These are phyloP conservation scores for Hordeum marinum DNA, from an alignment of 176 grass and related monocot species.

Conservation along the genomic window DNA sequence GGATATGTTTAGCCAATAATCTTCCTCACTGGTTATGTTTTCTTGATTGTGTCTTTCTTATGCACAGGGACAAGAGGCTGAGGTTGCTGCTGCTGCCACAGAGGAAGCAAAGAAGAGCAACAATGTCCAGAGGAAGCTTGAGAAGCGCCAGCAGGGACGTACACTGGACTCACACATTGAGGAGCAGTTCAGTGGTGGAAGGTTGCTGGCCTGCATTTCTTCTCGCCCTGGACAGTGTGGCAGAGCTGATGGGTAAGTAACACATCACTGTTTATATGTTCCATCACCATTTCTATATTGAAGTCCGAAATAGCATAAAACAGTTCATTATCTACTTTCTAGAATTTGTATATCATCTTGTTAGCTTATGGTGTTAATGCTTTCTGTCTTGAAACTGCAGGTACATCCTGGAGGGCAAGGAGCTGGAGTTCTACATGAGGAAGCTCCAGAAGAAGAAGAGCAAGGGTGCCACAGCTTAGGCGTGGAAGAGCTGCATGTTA, in stretches of 20 bases:
- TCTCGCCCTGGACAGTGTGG: slow-evolving; percentile 92
- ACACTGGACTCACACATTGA: slow-evolving; percentile 73
- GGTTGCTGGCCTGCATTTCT: slow-evolving; percentile 76
- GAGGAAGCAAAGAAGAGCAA: slow-evolving; percentile 86
- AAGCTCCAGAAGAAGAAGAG: slow-evolving; percentile 95
- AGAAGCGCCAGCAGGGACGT: slow-evolving; percentile 63
- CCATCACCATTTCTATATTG: neutral
- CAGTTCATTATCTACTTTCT: no score
- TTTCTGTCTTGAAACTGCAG: neutral
- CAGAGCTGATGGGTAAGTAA: slow-evolving; percentile 68
- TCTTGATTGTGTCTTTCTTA: neutral
- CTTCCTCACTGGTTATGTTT: neutral
- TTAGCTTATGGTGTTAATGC: neutral
- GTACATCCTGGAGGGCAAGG: slow-evolving; percentile 87
- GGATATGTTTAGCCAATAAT: neutral
- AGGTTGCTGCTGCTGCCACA: neutral
- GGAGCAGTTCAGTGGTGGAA: slow-evolving; percentile 74
- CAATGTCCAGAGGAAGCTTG: slow-evolving; percentile 66
- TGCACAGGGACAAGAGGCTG: slow-evolving; percentile 33
- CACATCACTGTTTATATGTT: neutral
- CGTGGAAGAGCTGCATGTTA: neutral
- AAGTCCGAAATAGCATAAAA: neutral
- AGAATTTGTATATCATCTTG: neutral
- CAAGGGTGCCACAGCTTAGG: slow-evolving; percentile 64
- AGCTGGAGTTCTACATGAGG: slow-evolving; percentile 91